phyloP scores from a whole-genome alignment of 768 basidiomycete genomes.

The Candolleomyces eurysporus region DNA sequence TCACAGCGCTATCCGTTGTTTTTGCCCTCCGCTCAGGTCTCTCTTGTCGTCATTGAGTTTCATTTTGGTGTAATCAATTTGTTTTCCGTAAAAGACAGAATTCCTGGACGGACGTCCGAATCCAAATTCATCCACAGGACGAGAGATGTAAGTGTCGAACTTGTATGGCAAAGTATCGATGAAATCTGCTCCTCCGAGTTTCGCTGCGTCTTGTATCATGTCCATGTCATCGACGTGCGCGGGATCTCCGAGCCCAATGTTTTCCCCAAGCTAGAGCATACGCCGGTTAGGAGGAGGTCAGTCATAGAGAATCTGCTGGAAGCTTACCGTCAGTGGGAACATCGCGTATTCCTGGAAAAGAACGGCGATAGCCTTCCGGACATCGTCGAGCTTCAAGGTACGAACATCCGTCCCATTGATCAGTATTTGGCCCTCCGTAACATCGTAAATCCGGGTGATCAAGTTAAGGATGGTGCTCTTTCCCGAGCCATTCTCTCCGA shows the following conservation, averaged over 20 bases:
- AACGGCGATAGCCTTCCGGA: constrained; percentile 64
- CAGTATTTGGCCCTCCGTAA: constrained; percentile 63
- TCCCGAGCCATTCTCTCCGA: constrained; percentile 76
- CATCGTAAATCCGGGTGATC: constrained; percentile 68
- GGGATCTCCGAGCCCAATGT: constrained; percentile 74
- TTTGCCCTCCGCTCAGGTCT: constrained; percentile 53
- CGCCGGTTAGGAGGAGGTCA: not conserved
- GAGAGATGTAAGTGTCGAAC: not conserved
- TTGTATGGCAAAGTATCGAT: constrained; percentile 26
- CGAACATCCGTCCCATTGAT: constrained; percentile 65
- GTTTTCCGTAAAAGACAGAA: not conserved
- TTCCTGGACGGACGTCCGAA: not conserved
- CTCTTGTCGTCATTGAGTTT: not conserved
- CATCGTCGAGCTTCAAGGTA: constrained; percentile 55
- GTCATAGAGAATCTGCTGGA: not conserved
- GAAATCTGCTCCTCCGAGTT: constrained; percentile 69
- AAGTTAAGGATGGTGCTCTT: constrained; percentile 82
- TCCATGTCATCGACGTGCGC: constrained; percentile 47
- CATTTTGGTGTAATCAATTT: not conserved
- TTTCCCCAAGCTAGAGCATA: constrained; percentile 61
- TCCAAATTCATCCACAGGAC: not conserved
- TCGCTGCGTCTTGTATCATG: constrained; percentile 61
- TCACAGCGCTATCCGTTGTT: constrained; percentile 72
- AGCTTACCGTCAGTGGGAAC: constrained; percentile 73
- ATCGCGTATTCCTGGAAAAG: constrained; percentile 82